phyloP scores from a whole-genome alignment of 768 basidiomycete genomes.

The Sutorius australiensis region DNA sequence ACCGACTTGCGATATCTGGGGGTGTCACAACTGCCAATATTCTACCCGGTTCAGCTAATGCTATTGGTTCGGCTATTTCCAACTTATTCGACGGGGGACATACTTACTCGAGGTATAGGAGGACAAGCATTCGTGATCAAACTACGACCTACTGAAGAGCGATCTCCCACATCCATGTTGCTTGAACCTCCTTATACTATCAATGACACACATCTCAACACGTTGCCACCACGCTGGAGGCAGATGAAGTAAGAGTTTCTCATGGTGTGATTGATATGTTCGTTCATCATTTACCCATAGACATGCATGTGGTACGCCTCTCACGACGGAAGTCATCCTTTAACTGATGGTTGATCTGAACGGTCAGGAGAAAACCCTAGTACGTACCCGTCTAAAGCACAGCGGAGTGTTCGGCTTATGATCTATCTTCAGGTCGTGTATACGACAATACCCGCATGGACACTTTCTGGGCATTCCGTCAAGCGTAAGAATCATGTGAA shows the following conservation, averaged over 20 bases:
- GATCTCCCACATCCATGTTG: slow-evolving; percentile 76
- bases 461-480: slow-evolving; percentile 48
- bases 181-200: slow-evolving; percentile 77
- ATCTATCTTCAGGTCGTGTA: slow-evolving; percentile 14
- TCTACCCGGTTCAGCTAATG: slow-evolving; percentile 72
- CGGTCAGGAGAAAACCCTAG: slow-evolving; percentile 47
- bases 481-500: slow-evolving; percentile 35
- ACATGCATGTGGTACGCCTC: slow-evolving; percentile 54
- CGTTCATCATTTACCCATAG: slow-evolving; percentile 27
- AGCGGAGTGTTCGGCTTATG: background rate
- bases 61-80: slow-evolving; percentile 52
- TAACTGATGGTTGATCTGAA: background rate
- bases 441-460: slow-evolving; percentile 45
- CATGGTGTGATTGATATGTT: background rate
- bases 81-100: slow-evolving; percentile 4
- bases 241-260: slow-evolving; percentile 64
- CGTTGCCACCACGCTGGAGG: slow-evolving; percentile 59
- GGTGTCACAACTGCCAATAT: slow-evolving; percentile 86
- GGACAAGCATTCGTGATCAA: slow-evolving; percentile 90
- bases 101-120: slow-evolving; percentile 39
- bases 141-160: slow-evolving; percentile 70
- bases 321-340: background rate
- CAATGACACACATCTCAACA: slow-evolving; percentile 38
- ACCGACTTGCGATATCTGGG: slow-evolving; percentile 72
- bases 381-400: slow-evolving; percentile 10